These are phyloP conservation scores for Trichoderma koningii DNA, from an alignment of 2,329 filamentous ascomycete species.

Conservation along the genomic window DNA sequence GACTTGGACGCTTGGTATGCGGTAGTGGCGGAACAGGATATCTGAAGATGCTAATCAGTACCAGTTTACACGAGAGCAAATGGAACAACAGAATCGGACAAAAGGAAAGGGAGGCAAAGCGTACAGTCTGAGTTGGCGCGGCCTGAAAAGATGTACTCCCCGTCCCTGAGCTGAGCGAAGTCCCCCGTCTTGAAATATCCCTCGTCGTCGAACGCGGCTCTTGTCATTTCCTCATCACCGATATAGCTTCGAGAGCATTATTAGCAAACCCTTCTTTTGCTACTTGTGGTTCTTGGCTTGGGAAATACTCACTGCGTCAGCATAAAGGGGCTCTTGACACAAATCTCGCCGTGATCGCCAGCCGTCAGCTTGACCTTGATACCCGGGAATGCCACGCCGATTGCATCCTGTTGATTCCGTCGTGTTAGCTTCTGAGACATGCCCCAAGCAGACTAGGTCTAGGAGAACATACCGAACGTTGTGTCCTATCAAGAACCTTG, in stretches of 20 bases:
- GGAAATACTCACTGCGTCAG: constrained; percentile 28
- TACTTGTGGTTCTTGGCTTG: background rate
- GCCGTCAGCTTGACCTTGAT: constrained; percentile 28
- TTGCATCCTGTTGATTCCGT: constrained; percentile 7
- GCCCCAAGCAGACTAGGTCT: background rate
- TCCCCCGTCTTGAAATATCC: constrained; percentile 94
- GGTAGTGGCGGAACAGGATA: constrained; percentile 22
- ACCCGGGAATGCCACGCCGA: constrained; percentile 21
- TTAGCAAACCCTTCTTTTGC: background rate
- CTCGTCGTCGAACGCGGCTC: constrained; percentile 73
- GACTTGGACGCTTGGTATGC: constrained; percentile 29
- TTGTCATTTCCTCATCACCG: constrained; percentile 69
- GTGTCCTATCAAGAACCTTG: constrained; percentile 15
- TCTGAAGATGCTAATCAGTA: constrained; percentile 26
- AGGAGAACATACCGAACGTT: constrained; percentile 11
- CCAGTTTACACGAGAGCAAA: background rate
- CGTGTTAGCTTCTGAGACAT: background rate
- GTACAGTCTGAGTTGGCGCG: constrained; percentile 31
- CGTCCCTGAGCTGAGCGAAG: constrained; percentile 67
- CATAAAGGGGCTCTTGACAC: constrained; percentile 30
- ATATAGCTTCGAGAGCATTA: constrained; percentile 29
- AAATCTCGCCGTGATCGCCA: constrained; percentile 31
- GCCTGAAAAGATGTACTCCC: constrained; percentile 32
- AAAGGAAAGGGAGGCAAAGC: background rate
- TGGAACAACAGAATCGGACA: too few species aligned